These are phyloP conservation scores for Akanthomyces uredinophilus DNA, from an alignment of 2,329 filamentous ascomycete genomes.

Conservation along the genomic window DNA sequence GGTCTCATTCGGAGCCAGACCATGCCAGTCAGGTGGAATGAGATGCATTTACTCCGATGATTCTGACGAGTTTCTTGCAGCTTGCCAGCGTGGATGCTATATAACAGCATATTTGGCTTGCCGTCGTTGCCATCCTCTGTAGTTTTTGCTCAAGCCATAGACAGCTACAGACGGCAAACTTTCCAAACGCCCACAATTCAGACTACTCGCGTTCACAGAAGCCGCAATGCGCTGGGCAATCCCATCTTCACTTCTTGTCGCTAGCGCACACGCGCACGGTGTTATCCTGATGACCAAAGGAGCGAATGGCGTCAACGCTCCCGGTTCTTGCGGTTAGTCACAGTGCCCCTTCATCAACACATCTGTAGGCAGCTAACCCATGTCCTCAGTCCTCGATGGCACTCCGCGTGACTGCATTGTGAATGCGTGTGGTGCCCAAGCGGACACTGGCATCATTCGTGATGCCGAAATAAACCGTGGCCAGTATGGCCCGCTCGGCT, in stretches of 20 bases:
- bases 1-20: too few relatives aligned
- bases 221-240: neutral
- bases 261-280: slow-evolving; percentile 9
- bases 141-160: too few relatives aligned
- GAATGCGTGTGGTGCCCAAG: slow-evolving; percentile 13
- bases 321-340: slow-evolving; percentile 11
- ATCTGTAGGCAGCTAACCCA: neutral
- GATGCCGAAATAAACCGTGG: slow-evolving; percentile 10
- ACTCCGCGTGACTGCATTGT: slow-evolving; percentile 15
- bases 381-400: slow-evolving; percentile 6
- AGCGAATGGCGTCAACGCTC: slow-evolving; percentile 10
- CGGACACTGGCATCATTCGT: slow-evolving; percentile 14
- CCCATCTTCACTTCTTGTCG: neutral
- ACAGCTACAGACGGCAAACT: too few relatives aligned
- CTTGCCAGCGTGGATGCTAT: too few relatives aligned
- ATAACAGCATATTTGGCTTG: too few relatives aligned
- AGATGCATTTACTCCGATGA: too few relatives aligned
- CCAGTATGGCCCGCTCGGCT: slow-evolving; percentile 10
- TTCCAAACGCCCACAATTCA: too few relatives aligned
- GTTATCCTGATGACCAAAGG: slow-evolving; percentile 1
- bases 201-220: too few relatives aligned
- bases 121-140: too few relatives aligned
- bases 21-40: too few relatives aligned
- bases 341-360: neutral
- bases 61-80: too few relatives aligned